phyloP scores from a whole-genome alignment of 495 filamentous ascomycete genomes.

The Massariosphaeria phaeospora region DNA sequence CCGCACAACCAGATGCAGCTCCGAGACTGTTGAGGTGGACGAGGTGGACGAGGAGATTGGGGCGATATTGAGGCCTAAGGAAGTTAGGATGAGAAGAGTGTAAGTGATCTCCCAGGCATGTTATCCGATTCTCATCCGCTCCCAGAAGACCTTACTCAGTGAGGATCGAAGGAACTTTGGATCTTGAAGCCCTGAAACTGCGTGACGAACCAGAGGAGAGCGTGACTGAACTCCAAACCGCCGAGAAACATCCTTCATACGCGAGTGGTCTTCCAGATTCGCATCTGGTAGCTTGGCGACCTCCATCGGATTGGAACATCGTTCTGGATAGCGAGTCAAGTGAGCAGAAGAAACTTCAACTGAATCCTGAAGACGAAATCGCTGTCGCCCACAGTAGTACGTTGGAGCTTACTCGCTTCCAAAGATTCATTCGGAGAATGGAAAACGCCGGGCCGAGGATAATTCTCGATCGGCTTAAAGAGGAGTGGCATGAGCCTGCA shows the following conservation, averaged over 20 bases:
- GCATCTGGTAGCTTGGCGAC: slow-evolving; percentile 22
- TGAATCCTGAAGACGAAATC: slow-evolving; percentile 6
- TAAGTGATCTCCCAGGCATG: background rate
- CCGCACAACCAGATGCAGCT: slow-evolving; percentile 17
- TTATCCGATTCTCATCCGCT: background rate
- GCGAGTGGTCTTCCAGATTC: slow-evolving; percentile 11
- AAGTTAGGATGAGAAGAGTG: slow-evolving; percentile 5
- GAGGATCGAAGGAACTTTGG: slow-evolving; percentile 26
- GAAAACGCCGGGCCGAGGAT: slow-evolving; percentile 31
- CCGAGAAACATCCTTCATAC: slow-evolving; percentile 7
- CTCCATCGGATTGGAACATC: slow-evolving; percentile 26
- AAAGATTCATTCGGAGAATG: slow-evolving; percentile 36
- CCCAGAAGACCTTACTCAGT: slow-evolving; percentile 19
- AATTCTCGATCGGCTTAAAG: slow-evolving; percentile 33
- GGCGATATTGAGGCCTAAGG: background rate
- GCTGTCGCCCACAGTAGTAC: slow-evolving; percentile 12
- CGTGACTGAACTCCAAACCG: background rate
- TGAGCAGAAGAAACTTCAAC: slow-evolving; percentile 13
- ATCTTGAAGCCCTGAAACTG: slow-evolving; percentile 9
- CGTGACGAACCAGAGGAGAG: slow-evolving; percentile 5
- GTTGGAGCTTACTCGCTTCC: slow-evolving; percentile 30
- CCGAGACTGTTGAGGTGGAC: slow-evolving; percentile 3
- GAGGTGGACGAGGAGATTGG: background rate
- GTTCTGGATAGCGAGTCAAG: background rate
- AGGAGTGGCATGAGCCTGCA: slow-evolving; percentile 31